Evolutionary conservation across 2,329 filamentous ascomycete genomes (phyloP), one percentile per base, ranked within the genome.

Genomic region (Trichoderma citrinoviride): DNA sequence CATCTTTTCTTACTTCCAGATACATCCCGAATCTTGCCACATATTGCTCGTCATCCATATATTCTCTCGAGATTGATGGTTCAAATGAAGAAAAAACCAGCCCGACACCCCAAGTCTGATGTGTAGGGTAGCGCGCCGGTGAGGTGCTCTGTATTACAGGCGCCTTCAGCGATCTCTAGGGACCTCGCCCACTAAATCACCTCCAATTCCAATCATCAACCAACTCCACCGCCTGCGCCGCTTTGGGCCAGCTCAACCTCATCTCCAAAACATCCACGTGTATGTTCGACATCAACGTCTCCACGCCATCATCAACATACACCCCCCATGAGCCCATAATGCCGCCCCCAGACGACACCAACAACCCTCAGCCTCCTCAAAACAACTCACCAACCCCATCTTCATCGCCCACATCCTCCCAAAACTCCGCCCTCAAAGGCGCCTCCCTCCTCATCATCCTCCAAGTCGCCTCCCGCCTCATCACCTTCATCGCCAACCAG

Each of bases 401-500:
- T 12, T 1, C 29, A 19, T 15, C 37, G 15, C 25, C 58, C 23
- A n/a, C 25, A 33, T 27, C 14, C 17, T 14, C 58, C 25, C 50
- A 21, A 33, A 68, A 75, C 0, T 77, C 77, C 61, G 77, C 77
- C 67, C 84, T 92, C 60, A 86, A 87, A 66, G 92, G 92, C 64
- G 92, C 92, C 61, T 90, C 91, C 15, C 88, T 95, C 73, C 86
- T 99, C 70, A 96, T 99, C 74, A 80, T 91, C 58, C 87, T 97
- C 50, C 95, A 98, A 78, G 83, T 99, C 68, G 83, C 84, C 50
- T 97, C 94, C n/a, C 90, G 94, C 66, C 88, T 89, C 62, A 81
- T 96, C 68, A 98, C 94, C 25, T 99, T 99, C 78, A 78, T 90
- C 70, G 90, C 95, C 74, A 99, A 98, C 78, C 94, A 99, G 77